phyloP scores from a whole-genome alignment of 2,329 filamentous ascomycete genomes.

The Fusarium verticillioides region DNA sequence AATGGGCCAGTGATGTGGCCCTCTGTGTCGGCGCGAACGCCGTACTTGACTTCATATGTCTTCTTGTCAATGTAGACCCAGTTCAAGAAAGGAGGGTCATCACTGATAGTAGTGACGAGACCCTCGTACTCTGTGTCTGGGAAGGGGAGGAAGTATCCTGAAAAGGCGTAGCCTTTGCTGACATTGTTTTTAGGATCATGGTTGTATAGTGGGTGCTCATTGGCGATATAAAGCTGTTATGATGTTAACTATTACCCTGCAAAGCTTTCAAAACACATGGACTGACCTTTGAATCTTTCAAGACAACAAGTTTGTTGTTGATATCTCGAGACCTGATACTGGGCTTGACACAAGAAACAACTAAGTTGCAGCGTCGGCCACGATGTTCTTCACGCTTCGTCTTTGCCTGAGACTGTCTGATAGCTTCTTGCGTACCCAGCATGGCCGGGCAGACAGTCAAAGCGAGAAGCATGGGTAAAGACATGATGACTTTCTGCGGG shows the following conservation, averaged over 20 bases:
- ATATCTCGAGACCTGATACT: slow-evolving; percentile 56
- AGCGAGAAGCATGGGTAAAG: slow-evolving; percentile 45
- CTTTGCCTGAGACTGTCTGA: slow-evolving; percentile 59
- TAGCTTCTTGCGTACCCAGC: slow-evolving; percentile 59
- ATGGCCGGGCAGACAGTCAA: slow-evolving; percentile 52
- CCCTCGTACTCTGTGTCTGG: slow-evolving; percentile 61
- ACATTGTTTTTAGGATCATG: slow-evolving; percentile 52
- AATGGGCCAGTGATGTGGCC: slow-evolving; percentile 59
- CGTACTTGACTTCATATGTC: slow-evolving; percentile 60
- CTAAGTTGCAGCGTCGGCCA: slow-evolving; percentile 59
- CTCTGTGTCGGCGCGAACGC: slow-evolving; percentile 56
- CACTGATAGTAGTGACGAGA: slow-evolving; percentile 60
- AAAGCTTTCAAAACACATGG: not conserved
- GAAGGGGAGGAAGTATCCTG: slow-evolving; percentile 68
- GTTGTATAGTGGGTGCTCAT: slow-evolving; percentile 43
- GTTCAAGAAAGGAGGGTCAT: slow-evolving; percentile 61
- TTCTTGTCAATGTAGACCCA: slow-evolving; percentile 61
- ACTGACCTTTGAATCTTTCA: slow-evolving; percentile 55
- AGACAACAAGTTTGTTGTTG: slow-evolving; percentile 57
- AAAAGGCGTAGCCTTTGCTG: slow-evolving; percentile 63
- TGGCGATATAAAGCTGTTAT: slow-evolving; percentile 45
- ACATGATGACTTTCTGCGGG: slow-evolving; percentile 44
- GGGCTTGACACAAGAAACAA: slow-evolving; percentile 59
- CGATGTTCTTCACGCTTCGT: slow-evolving; percentile 59
- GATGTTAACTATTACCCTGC: not conserved